Percentiles rank a stretch among this genome's conserved stretches.
phyloP scores from a whole-genome alignment of 176 grass and related monocot species.

The Oryza punctata region DNA sequence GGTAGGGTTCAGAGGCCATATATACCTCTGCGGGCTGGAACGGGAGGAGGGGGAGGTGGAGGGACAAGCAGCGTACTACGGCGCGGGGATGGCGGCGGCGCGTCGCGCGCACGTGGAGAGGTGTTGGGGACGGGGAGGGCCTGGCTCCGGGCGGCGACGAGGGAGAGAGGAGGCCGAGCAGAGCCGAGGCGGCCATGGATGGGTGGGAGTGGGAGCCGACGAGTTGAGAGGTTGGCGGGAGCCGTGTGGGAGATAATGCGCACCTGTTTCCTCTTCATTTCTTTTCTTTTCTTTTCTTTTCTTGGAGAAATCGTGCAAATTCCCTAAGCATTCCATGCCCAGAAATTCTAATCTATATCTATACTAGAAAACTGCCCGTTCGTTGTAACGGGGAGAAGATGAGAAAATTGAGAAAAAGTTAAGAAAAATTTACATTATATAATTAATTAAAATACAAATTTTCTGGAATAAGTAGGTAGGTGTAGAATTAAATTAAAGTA shows the following conservation, averaged over 20 bases:
- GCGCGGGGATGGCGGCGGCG: constrained; percentile 25
- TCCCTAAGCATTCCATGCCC: no score
- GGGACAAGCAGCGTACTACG: constrained; percentile 33
- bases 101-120: not conserved
- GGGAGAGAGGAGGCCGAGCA: constrained; percentile 39
- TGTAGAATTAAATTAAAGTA: no score
- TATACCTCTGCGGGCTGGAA: constrained; percentile 74
- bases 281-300: not conserved
- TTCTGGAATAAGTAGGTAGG: no score
- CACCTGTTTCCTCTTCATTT: not conserved
- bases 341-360: no score
- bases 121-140: not conserved
- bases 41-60: constrained; percentile 84
- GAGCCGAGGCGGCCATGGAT: constrained; percentile 46
- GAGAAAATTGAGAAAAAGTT: no score
- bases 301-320: no score
- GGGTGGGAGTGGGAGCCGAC: constrained; percentile 15
- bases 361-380: no score
- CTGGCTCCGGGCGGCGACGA: constrained; percentile 11
- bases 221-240: constrained; percentile 29
- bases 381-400: no score
- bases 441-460: no score
- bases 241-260: constrained; percentile 30
- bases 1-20: not conserved
- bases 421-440: no score